Conservation (phyloP, 2,329 filamentous ascomycete genomes). For the Fusarium longipes region DNA sequence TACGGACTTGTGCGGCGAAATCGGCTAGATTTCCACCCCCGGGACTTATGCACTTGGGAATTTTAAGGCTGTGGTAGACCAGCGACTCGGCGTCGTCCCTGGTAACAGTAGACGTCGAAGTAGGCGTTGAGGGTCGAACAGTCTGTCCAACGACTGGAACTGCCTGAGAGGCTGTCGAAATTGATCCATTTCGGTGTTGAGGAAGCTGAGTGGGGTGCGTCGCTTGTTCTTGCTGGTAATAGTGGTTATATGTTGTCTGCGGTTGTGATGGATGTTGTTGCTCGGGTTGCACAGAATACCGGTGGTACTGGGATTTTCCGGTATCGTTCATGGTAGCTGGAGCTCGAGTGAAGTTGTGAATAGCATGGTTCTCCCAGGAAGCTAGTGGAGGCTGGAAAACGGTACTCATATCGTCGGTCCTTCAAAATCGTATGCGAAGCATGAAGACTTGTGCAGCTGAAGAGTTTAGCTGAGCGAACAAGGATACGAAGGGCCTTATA, state of each 20-base stretch:
- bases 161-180: constrained; percentile 31
- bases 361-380: constrained; percentile 59
- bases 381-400: constrained; percentile 62
- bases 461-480: too few species aligned
- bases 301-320: constrained; percentile 49
- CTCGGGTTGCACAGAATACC: constrained; percentile 43
- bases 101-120: constrained; percentile 43
- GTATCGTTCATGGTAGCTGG: constrained; percentile 52
- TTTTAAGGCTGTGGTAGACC: constrained; percentile 71
- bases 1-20: constrained; percentile 81
- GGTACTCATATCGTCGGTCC: constrained; percentile 64
- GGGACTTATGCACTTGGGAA: constrained; percentile 80
- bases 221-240: constrained; percentile 30
- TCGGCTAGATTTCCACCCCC: constrained; percentile 81
- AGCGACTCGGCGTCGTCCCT: constrained; percentile 58
- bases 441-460: too few species aligned
- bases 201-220: constrained; percentile 24
- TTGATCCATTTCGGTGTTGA: constrained; percentile 35
- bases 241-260: constrained; percentile 24
- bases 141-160: constrained; percentile 46
- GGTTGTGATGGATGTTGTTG: constrained; percentile 24
- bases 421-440: too few species aligned
- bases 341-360: constrained; percentile 55
- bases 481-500: too few species aligned
- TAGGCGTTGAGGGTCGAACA: constrained; percentile 54